These are phyloP conservation scores for Brassica balearica DNA, from an alignment of 441 rosid genomes.

Conservation along the genomic window DNA sequence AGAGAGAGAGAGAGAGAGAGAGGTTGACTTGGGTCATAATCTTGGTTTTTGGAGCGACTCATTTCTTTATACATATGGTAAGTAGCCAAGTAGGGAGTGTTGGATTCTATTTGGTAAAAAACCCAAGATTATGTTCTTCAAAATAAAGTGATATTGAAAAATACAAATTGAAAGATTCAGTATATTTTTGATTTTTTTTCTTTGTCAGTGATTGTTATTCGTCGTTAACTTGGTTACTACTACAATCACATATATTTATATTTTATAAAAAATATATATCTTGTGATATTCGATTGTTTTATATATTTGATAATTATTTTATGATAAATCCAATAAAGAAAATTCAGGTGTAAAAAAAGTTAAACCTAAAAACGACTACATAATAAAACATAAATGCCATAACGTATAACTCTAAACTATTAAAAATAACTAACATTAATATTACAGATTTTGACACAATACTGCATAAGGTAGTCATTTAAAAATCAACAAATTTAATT, in stretches of 20 bases:
- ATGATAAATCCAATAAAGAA: too few relatives aligned
- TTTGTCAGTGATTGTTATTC: background rate
- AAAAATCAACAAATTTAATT: background rate
- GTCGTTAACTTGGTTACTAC: background rate
- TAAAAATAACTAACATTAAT: background rate
- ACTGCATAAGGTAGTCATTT: background rate
- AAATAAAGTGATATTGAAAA: conserved; percentile 18
- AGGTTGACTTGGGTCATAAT: too few relatives aligned
- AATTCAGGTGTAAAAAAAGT: too few relatives aligned
- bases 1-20: background rate
- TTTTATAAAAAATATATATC: background rate
- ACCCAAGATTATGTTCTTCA: conserved; percentile 30
- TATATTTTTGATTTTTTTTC: background rate
- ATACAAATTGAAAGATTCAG: conserved; percentile 16
- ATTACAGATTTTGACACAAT: background rate
- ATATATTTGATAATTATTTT: background rate
- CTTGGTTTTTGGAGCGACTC: conserved; percentile 38
- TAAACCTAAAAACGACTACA: too few relatives aligned
- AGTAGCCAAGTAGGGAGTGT: conserved; percentile 18
- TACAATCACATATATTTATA: background rate
- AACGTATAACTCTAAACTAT: background rate
- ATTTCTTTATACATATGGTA: conserved; percentile 27
- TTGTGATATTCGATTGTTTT: background rate
- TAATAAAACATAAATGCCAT: too few relatives aligned
- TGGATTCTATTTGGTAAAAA: conserved; percentile 40